These are phyloP conservation scores for Elsinoe ampelina DNA, from an alignment of 2,329 filamentous ascomycete species.

Conservation along the genomic window DNA sequence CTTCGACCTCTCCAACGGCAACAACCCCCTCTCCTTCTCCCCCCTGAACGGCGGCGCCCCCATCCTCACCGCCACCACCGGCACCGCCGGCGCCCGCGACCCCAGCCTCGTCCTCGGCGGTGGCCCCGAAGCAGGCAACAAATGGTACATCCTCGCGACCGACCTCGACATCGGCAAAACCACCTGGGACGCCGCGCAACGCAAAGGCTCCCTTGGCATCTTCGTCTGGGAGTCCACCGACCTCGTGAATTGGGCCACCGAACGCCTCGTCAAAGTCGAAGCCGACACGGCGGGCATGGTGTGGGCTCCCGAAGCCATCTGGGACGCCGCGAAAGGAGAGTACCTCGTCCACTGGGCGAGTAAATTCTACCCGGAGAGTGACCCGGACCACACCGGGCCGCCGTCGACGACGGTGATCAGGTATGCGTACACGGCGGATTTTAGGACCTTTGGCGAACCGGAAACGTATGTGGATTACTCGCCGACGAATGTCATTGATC, in stretches of 20 bases:
- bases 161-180: conserved; percentile 41
- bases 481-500: conserved; percentile 42
- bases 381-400: conserved; percentile 40
- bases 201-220: conserved; percentile 44
- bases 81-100: conserved; percentile 46
- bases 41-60: conserved; percentile 42
- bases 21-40: conserved; percentile 41
- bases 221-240: conserved; percentile 49
- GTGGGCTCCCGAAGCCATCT: conserved; percentile 49
- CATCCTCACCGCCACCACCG: conserved; percentile 41
- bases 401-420: conserved; percentile 35
- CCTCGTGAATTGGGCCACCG: conserved; percentile 41
- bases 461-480: conserved; percentile 43
- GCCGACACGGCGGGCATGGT: conserved; percentile 48
- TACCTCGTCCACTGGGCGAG: conserved; percentile 44
- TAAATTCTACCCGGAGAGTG: conserved; percentile 38
- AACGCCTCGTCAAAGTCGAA: conserved; percentile 44
- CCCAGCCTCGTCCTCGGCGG: conserved; percentile 42
- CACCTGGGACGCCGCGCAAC: conserved; percentile 44
- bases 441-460: conserved; percentile 43
- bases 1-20: conserved; percentile 41
- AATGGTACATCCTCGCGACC: conserved; percentile 49
- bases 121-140: conserved; percentile 38
- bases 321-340: conserved; percentile 37
- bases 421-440: conserved; percentile 48